These are phyloP conservation scores for Termitomyces sp. DNA, from an alignment of 768 basidiomycete species.

Conservation along the genomic window DNA sequence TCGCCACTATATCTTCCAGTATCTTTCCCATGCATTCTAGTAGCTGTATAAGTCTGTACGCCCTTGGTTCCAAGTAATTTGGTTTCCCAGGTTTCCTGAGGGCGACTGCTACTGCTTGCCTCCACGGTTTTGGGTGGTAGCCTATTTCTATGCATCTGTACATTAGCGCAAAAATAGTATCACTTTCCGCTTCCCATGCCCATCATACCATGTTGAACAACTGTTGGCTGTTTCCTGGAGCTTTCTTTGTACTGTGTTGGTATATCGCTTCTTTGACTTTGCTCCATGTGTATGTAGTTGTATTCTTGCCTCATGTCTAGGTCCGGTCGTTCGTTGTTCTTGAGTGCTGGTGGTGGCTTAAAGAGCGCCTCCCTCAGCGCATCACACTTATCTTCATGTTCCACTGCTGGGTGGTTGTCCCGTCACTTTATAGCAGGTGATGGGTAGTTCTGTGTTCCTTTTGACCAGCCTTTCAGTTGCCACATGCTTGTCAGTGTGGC, in stretches of 20 bases:
- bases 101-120: not conserved
- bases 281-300: no score
- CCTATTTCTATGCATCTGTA: not conserved
- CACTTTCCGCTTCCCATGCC: not conserved
- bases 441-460: not conserved
- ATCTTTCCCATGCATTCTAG: not conserved
- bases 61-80: not conserved
- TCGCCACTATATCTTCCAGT: not conserved
- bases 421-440: not conserved
- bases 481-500: no score
- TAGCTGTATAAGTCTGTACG: no score
- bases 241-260: no score
- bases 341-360: no score
- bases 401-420: no score
- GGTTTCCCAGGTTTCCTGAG: not conserved
- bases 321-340: no score
- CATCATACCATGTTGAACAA: not conserved
- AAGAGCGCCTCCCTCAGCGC: no score
- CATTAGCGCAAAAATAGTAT: not conserved
- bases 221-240: not conserved
- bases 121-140: not conserved
- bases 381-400: no score
- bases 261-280: not conserved
- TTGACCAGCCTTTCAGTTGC: no score
- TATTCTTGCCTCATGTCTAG: no score